Evolutionary conservation across 164 flowering plant genomes (phyloP).

Genomic region (Nelumbo lutea): DNA sequence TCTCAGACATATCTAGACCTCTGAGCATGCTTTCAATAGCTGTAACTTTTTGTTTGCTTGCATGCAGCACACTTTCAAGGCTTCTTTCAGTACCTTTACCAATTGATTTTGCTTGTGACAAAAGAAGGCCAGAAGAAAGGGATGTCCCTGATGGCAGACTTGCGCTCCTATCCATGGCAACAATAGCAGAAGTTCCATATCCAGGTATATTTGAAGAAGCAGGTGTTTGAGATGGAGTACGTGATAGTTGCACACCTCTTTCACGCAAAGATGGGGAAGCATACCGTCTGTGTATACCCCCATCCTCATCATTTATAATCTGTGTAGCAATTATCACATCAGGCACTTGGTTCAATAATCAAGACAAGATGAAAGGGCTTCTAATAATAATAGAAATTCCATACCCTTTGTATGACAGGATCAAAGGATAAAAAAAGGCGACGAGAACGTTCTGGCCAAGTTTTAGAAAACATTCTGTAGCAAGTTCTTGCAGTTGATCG

Average conservation of each 20-base stretch:
- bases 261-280: slow-evolving; percentile 93
- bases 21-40: slow-evolving; percentile 98
- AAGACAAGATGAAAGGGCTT: neutral
- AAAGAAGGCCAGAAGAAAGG: slow-evolving; percentile 67
- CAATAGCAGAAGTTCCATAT: slow-evolving; percentile 95
- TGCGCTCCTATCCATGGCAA: slow-evolving; percentile 91
- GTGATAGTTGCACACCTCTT: slow-evolving; percentile 48
- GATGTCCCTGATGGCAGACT: slow-evolving; percentile 60
- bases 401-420: slow-evolving; percentile 93
- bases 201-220: slow-evolving; percentile 61
- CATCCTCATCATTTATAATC: slow-evolving; percentile 96
- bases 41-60: slow-evolving; percentile 92
- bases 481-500: slow-evolving; percentile 91
- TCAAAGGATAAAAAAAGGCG: slow-evolving; percentile 83
- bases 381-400: neutral
- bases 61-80: slow-evolving; percentile 87
- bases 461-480: slow-evolving; percentile 89
- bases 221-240: slow-evolving; percentile 49
- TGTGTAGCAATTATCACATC: slow-evolving; percentile 22
- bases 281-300: slow-evolving; percentile 81
- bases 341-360: neutral
- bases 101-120: slow-evolving; percentile 62
- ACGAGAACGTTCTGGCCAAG: slow-evolving; percentile 98
- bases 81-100: slow-evolving; percentile 77
- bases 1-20: slow-evolving; percentile 74